phyloP scores from a whole-genome alignment of 305 asterid species.

The Fraxinus floribunda region DNA sequence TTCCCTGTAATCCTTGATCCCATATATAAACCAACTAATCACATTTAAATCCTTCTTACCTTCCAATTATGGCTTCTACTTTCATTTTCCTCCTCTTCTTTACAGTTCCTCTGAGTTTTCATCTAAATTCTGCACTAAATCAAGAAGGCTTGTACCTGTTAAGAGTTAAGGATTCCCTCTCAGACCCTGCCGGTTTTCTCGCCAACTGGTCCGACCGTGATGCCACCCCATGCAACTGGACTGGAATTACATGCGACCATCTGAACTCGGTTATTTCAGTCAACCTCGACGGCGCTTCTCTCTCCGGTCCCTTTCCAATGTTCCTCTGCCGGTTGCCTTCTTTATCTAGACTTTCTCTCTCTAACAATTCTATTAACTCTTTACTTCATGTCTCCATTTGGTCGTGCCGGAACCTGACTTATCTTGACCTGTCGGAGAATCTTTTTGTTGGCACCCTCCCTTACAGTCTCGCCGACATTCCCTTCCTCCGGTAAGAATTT shows the following conservation, averaged over 20 bases:
- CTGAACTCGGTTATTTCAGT: conserved; percentile 44
- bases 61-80: conserved; percentile 17
- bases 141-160: conserved; percentile 48
- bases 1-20: not conserved
- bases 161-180: conserved; percentile 43
- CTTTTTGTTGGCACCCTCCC: conserved; percentile 61
- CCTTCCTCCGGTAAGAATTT: conserved; percentile 56
- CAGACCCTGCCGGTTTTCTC: conserved; percentile 44
- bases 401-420: conserved; percentile 45
- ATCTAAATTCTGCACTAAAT: conserved; percentile 39
- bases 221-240: conserved; percentile 78
- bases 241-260: conserved; percentile 56
- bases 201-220: conserved; percentile 54
- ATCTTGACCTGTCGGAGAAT: conserved; percentile 69
- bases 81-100: conserved; percentile 2
- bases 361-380: conserved; percentile 49
- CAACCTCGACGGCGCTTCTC: conserved; percentile 39
- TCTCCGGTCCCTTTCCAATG: conserved; percentile 59
- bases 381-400: conserved; percentile 54
- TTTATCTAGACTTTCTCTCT: conserved; percentile 45
- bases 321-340: conserved; percentile 53
- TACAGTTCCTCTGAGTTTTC: conserved; percentile 10
- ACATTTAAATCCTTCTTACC: not conserved
- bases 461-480: conserved; percentile 50
- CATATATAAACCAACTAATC: not conserved